Base-by-base conservation (phyloP, 345 rosid species). In the Anacardium occidentale region DNA sequence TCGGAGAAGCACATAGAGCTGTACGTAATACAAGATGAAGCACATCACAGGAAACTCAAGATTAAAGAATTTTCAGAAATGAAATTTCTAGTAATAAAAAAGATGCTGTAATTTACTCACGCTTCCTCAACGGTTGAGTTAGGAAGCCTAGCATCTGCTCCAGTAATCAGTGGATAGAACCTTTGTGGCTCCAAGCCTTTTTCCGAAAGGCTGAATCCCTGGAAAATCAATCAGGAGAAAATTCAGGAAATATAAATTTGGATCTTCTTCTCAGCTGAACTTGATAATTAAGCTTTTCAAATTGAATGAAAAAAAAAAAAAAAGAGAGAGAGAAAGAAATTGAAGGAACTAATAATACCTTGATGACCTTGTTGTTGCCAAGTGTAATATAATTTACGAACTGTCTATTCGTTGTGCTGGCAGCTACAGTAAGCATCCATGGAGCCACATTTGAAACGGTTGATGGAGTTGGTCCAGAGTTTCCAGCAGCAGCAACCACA, bases 191-290 rank as follows among this genome's bases (percentile, higher is more conserved):
- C 74, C 56, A 87, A 69, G 58, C 84, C 61, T 29, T 25, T 69
- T 3, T 57, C 68, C 0, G 93, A 88, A 72, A 94, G 80, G 47
- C 97, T 89, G 7, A 83, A 66, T 32, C 98, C 98, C 97, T 94
- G 58, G 40, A 20, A 18, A 68, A 60, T 52, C 8, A 37, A 37
- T 1, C 8, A 7, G 42, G 32, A 29, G 32, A 29, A 1, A 37
- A 37, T 37, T 37, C 7, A 37, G 8, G 7, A 5, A 1, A 37
- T 5, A 37, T 37, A 7, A 37, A 37, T 37, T 9, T 5, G 8
- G 7, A 7, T 37, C 7, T 37, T 37, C 42, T 5, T 7, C 42
- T 37, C 42, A 5, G 5, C 7, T 0, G 32, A 37, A 37, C n/a
- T 37, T 37, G 42, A 8, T 37, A 37, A 37, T 13, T n/a, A n/a